Conservation (phyloP, 202 grass and related monocot species). For the Carex sylvatica region DNA sequence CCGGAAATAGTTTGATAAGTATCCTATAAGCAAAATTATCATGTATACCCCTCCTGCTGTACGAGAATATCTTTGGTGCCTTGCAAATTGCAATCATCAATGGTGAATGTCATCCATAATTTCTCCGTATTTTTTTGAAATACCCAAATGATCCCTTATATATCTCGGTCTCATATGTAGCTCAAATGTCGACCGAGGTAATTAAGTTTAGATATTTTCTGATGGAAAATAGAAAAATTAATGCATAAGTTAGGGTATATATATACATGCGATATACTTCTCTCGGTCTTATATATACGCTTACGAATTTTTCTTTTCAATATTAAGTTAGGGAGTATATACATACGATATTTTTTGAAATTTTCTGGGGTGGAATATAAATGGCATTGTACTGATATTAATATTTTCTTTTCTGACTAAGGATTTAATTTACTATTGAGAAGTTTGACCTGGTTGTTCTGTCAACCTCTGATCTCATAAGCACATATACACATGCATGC, state of each 20-base stretch:
- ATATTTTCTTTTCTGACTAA: background rate
- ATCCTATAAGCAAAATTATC: slow-evolving; percentile 24
- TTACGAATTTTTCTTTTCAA: background rate
- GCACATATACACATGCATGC: background rate
- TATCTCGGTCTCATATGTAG: background rate
- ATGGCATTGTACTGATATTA: background rate
- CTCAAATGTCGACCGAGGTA: background rate
- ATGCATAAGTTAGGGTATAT: too few species aligned
- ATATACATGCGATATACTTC: too few species aligned
- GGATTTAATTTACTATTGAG: background rate
- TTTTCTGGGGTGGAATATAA: background rate
- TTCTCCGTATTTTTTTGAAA: slow-evolving; percentile 8
- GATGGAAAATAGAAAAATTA: background rate
- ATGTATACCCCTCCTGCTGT: slow-evolving; percentile 15
- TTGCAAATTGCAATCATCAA: background rate
- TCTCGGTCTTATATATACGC: too few species aligned
- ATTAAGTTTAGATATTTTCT: background rate
- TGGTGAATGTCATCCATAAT: slow-evolving; percentile 13
- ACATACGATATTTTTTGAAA: background rate
- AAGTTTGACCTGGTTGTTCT: slow-evolving; percentile 13
- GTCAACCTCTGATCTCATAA: slow-evolving; percentile 19
- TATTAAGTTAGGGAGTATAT: background rate
- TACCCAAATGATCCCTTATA: background rate
- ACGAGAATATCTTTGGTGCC: slow-evolving; percentile 21
- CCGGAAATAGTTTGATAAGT: slow-evolving; percentile 30